Evolutionary conservation across 208 protist species (phyloP).

Genomic region (Trypanosoma platydactyli): DNA sequence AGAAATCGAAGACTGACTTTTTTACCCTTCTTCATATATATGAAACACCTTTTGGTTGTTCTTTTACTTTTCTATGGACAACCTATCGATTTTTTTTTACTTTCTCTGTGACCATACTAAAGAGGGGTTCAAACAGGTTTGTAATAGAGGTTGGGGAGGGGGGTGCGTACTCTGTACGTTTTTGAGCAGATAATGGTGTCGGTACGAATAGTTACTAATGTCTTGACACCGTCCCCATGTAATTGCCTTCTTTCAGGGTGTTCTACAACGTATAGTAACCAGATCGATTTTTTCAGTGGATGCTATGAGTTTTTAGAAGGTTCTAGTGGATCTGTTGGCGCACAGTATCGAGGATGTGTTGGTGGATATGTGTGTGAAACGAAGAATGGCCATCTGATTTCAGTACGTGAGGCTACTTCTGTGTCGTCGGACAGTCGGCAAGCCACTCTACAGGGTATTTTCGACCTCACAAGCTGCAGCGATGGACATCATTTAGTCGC

Average conservation of each 20-base stretch:
- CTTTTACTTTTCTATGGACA: conserved; percentile 13
- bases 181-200: conserved; percentile 22
- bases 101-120: too few relatives aligned
- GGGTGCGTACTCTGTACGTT: too few relatives aligned
- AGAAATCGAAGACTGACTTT: too few relatives aligned
- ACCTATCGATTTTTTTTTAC: too few relatives aligned
- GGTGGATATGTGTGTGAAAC: conserved; percentile 15
- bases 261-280: not conserved
- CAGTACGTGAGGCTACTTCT: not conserved
- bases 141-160: too few relatives aligned
- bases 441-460: conserved; percentile 55
- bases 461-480: conserved; percentile 39
- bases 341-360: conserved; percentile 19
- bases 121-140: too few relatives aligned
- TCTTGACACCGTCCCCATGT: conserved; percentile 42
- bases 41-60: not conserved
- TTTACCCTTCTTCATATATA: too few relatives aligned
- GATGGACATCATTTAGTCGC: conserved; percentile 32
- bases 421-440: not conserved
- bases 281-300: conserved; percentile 24
- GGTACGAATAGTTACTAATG: conserved; percentile 6
- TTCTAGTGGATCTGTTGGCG: not conserved
- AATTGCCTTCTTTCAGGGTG: conserved; percentile 63
- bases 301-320: conserved; percentile 41
- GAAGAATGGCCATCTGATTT: not conserved